Percentiles rank a stretch among this genome's conserved stretches.
Evolutionary conservation across 2,329 filamentous ascomycete species (phyloP).

Genomic region (Colletotrichum spaethianum): DNA sequence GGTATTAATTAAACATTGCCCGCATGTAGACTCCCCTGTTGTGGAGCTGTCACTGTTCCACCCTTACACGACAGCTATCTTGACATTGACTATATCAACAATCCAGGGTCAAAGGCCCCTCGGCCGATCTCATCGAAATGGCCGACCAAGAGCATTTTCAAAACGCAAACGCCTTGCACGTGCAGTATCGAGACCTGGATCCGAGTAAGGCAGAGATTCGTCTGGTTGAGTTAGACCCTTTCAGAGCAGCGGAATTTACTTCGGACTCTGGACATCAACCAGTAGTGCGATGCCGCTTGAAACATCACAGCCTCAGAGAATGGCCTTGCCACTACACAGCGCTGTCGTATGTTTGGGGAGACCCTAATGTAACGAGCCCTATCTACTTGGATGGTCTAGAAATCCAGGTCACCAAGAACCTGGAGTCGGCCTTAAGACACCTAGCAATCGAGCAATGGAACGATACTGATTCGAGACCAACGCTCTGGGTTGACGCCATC

Average conservation of each 20-base stretch:
- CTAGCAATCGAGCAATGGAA: not conserved
- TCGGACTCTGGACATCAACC: not conserved
- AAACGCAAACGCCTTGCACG: not conserved
- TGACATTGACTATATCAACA: not conserved
- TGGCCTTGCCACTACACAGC: not conserved
- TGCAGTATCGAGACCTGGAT: not conserved
- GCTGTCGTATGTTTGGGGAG: conserved; percentile 21
- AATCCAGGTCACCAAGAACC: conserved; percentile 6
- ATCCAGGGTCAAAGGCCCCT: too few relatives aligned
- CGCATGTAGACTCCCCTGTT: not conserved
- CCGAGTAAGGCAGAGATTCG: conserved; percentile 1
- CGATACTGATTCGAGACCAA: not conserved
- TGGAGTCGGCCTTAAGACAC: conserved; percentile 8
- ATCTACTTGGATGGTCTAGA: not conserved
- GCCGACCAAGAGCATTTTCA: not conserved
- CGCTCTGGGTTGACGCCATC: conserved; percentile 24
- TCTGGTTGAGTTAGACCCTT: conserved; percentile 9
- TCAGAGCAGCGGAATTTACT: not conserved
- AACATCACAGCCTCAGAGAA: not conserved
- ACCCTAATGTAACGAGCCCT: not conserved
- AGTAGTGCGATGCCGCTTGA: conserved; percentile 5
- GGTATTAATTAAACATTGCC: not conserved
- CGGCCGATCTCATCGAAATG: not conserved
- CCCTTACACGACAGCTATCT: not conserved
- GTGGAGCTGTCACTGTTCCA: not conserved